Evolutionary conservation across 371 early-diverging fungal species (phyloP), one percentile per base, ranked within the genome.

Genomic region (Mortierella sp.): DNA sequence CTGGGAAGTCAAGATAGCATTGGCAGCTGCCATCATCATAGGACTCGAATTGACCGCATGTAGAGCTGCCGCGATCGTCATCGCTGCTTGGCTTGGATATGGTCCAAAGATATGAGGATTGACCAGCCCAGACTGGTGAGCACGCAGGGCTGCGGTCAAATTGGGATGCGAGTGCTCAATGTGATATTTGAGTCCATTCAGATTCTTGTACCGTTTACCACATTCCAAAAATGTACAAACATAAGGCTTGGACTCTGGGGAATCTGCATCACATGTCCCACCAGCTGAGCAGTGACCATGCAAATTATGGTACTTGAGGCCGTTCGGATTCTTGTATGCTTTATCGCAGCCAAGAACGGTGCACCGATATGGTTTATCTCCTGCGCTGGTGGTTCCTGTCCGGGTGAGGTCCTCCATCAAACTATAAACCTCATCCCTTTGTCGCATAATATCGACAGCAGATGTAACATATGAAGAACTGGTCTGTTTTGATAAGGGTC

Each of bases 161-260:
- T 72, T 78, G 28, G 78, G 74, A 63, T 97, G 98, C 45, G 93
- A 91, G 70, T 95, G 95, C 71, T 94, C 93, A 66, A 97, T 88
- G 75, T 97, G 98, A 81, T 97, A 97, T 83, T 97, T 97, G 71
- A 99, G 89, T 3, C 99, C 99, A 78, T 98, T 98, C 70, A 95
- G 85, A 84, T 99, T 99, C 88, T 98, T 99, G 89, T 99, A 99
- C 32, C 93, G 86, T 80, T 96, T 97, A 61, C 93, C 92, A 86
- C 99, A 98, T 15, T 91, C 92, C 56, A 90, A 87, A 64, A 95
- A 88, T 15, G 92, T 88, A 83, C 99, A 98, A 26, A 89, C 88
- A 85, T 92, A 97, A 7, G 97, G 97, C 82, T 96, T 97, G 34
- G 92, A 75, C 43, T 67, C 70, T 26, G 68, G 68, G 19, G 75